A percentile compares a stretch with the other conserved stretches of the same genome.
Evolutionary conservation across 106 monocot species (phyloP).

Genomic region (Apostasia ramifera): DNA sequence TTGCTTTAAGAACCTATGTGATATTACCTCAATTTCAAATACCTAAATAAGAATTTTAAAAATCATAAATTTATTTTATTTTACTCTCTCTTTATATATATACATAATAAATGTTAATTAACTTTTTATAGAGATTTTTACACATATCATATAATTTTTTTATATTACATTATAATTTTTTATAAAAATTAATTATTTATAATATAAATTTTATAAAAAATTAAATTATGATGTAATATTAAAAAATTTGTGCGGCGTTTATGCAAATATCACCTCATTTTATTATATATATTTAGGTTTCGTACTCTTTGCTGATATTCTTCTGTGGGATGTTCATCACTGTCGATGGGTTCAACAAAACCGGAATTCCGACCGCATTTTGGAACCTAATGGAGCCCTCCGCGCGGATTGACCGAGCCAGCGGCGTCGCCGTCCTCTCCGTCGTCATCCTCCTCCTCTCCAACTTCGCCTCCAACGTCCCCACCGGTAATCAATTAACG

Average conservation of each 20-base stretch:
- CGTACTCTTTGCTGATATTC: constrained; percentile 4
- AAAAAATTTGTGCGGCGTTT: too few species aligned
- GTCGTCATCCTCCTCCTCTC: constrained; percentile 3
- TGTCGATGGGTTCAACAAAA: constrained; percentile 9
- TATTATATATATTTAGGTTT: neutral
- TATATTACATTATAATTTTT: too few species aligned
- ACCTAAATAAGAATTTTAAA: neutral
- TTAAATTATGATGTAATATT: too few species aligned
- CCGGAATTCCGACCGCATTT: neutral
- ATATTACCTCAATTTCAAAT: too few species aligned
- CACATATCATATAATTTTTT: too few species aligned
- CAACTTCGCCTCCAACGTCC: constrained; percentile 2
- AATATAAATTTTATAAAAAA: neutral
- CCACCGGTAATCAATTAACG: neutral
- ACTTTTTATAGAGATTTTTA: too few species aligned
- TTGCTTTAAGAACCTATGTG: too few species aligned
- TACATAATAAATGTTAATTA: neutral
- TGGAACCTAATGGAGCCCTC: constrained; percentile 1
- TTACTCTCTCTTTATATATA: neutral
- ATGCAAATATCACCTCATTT: too few species aligned
- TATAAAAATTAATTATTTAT: neutral
- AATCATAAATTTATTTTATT: neutral
- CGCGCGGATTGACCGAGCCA: neutral
- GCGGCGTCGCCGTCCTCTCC: neutral
- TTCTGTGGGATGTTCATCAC: constrained; percentile 6